Percentiles rank a stretch among this genome's conserved stretches.
These are phyloP conservation scores for Pholiota molesta DNA, from an alignment of 768 basidiomycete genomes.

Conservation along the genomic window DNA sequence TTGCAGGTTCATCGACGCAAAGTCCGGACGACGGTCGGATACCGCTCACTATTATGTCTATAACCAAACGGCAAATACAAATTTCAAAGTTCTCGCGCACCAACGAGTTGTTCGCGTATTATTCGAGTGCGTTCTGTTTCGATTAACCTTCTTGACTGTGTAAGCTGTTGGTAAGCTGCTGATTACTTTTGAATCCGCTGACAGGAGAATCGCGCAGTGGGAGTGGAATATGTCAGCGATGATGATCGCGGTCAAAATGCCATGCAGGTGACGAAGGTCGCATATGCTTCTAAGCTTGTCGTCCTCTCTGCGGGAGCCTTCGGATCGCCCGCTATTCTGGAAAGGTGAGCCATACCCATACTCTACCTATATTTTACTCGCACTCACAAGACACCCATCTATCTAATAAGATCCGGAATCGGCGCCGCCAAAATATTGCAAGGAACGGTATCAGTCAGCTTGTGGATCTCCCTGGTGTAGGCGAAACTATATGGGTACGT, in stretches of 20 bases:
- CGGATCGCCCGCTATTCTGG: conserved; percentile 56
- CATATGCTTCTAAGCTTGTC: conserved; percentile 36
- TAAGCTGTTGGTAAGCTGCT: no score
- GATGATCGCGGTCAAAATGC: conserved; percentile 20
- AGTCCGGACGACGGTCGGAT: conserved; percentile 60
- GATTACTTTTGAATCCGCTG: background rate
- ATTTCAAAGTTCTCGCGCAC: conserved; percentile 42
- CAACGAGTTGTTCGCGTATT: conserved; percentile 50
- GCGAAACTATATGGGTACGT: conserved; percentile 59
- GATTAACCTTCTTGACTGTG: background rate
- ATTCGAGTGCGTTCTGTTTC: conserved; percentile 41
- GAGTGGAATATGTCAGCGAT: conserved; percentile 54
- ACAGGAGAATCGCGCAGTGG: conserved; percentile 46
- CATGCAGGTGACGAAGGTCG: background rate
- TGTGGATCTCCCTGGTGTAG: conserved; percentile 74
- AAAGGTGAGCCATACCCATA: conserved; percentile 22
- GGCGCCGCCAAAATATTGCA: conserved; percentile 53
- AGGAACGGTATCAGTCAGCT: conserved; percentile 47
- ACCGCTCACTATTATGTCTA: conserved; percentile 56
- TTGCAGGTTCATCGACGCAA: conserved; percentile 54
- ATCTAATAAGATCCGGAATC: conserved; percentile 47
- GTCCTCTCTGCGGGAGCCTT: conserved; percentile 55
- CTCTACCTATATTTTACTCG: background rate
- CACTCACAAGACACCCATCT: background rate
- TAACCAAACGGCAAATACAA: conserved; percentile 43